Base-by-base conservation (phyloP, 1,284 basidiomycete genomes). In the Leccinum pachyderme region DNA sequence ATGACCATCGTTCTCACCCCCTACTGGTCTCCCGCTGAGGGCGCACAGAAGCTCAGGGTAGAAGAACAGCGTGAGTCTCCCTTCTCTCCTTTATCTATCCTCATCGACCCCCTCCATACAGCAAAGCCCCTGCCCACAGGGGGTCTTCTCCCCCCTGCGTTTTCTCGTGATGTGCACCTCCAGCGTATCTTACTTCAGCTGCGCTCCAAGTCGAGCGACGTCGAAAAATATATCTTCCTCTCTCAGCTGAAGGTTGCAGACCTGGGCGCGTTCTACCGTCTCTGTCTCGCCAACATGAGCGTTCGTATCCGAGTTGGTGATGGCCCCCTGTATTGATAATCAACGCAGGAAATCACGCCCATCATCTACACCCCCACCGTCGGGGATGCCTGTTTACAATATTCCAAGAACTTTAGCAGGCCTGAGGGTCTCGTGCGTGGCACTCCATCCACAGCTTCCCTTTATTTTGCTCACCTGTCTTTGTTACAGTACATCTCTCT, bases 361-460 rank as follows among this genome's bases (percentile, higher is more conserved):
- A 77, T 95, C 60, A 93, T 95, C 59, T 97, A 97, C 73, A 97
- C 95, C 0, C 95, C 95, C 0, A 87, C 85, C 41, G 93, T 98
- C 45, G 95, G 95, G 41, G 91, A 95, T 66, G 93, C 92, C 1
- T 96, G 93, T 72, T 74, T 93, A 61, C 87, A 92, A 66, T 93
- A 85, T 75, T 89, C 87, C 11, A 82, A 88, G 60, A 93, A 89
- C 64, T 95, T 88, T 73, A 79, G 89, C 57, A 81, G 84, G 41
- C 87, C 92, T 0, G 93, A 95, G 69, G 87, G 88, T 39, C 70
- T 89, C 57, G 87, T 87, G 60, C 63, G 82, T 77, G 60, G 51
- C n/a, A 46, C 15, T 53, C 41, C 59, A 18, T 43, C 31, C 31
- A 8, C 4, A 22, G 32, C 12, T 18, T 22, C 0, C 46, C 46